Percentiles rank a stretch among this genome's conserved stretches.
Evolutionary conservation across 768 basidiomycete species (phyloP).

Genomic region (Macrocybe gigantea): DNA sequence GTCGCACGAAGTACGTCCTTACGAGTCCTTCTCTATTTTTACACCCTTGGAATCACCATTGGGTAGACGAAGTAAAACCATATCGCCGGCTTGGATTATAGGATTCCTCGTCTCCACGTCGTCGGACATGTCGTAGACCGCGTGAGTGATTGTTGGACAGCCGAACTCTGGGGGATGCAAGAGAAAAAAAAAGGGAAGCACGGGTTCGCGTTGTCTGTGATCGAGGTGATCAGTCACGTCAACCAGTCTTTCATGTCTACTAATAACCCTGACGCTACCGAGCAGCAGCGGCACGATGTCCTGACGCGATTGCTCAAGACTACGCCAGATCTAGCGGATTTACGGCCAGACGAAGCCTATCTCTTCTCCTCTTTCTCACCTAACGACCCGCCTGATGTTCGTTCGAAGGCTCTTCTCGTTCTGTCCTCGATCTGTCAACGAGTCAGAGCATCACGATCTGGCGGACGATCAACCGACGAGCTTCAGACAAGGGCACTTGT

Average conservation of each 20-base stretch:
- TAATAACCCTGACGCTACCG: neutral
- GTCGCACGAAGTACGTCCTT: slow-evolving; percentile 29
- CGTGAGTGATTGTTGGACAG: neutral
- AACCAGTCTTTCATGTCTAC: neutral
- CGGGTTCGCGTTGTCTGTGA: neutral
- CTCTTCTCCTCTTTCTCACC: slow-evolving; percentile 50
- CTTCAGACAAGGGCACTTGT: slow-evolving; percentile 44
- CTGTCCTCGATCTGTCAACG: slow-evolving; percentile 67
- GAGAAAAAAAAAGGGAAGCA: neutral
- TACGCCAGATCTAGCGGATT: slow-evolving; percentile 20
- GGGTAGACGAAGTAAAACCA: slow-evolving; percentile 75
- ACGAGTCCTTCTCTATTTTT: slow-evolving; percentile 66
- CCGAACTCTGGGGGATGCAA: neutral
- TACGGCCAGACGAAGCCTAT: slow-evolving; percentile 49
- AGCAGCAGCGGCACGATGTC: no score
- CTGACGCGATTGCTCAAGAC: slow-evolving; percentile 19
- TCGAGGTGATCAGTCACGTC: slow-evolving; percentile 1
- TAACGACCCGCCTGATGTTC: slow-evolving; percentile 32
- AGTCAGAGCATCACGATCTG: slow-evolving; percentile 32
- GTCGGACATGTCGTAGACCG: slow-evolving; percentile 6
- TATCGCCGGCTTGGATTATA: slow-evolving; percentile 61
- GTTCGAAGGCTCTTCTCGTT: slow-evolving; percentile 66
- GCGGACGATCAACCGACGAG: slow-evolving; percentile 33
- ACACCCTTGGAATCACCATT: slow-evolving; percentile 74
- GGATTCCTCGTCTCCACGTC: slow-evolving; percentile 14